Conservation (phyloP, 768 basidiomycete genomes). For the Saitozyma podzolica region DNA sequence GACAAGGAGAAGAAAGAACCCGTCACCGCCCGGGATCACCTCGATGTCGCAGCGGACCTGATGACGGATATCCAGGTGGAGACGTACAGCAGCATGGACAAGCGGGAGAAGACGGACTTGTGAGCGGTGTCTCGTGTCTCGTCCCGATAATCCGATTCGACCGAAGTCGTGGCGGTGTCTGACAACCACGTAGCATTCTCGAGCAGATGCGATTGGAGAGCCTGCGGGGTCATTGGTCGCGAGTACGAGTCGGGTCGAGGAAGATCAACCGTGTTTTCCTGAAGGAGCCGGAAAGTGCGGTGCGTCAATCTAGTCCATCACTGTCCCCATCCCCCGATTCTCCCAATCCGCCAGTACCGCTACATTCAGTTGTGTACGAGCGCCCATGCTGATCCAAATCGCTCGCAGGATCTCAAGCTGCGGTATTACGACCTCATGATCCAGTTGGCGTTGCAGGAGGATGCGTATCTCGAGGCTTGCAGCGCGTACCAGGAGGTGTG, state of each 20-base stretch:
- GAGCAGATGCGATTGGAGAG: constrained; percentile 87
- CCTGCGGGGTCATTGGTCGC: constrained; percentile 72
- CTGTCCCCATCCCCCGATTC: too few relatives aligned
- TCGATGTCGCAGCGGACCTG: constrained; percentile 85
- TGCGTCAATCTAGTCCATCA: constrained; percentile 50
- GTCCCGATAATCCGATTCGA: neutral
- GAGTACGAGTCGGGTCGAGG: constrained; percentile 84
- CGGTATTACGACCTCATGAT: constrained; percentile 97
- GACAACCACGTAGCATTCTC: constrained; percentile 59
- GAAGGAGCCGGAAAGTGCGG: constrained; percentile 84
- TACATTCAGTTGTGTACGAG: neutral
- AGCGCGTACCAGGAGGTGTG: constrained; percentile 96
- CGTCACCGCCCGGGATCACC: constrained; percentile 62
- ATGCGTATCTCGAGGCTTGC: constrained; percentile 85
- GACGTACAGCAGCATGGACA: constrained; percentile 98
- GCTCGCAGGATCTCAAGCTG: constrained; percentile 80
- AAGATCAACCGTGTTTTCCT: constrained; percentile 93
- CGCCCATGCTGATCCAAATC: constrained; percentile 9
- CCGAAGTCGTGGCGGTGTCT: neutral
- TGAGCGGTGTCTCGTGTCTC: constrained; percentile 4
- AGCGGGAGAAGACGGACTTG: constrained; percentile 96
- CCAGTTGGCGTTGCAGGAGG: constrained; percentile 80
- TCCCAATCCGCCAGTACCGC: neutral
- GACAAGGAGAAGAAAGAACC: constrained; percentile 45
- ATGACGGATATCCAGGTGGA: constrained; percentile 95